Evolutionary conservation across 2,329 filamentous ascomycete genomes (phyloP).

Genomic region (Colletotrichum salicis): DNA sequence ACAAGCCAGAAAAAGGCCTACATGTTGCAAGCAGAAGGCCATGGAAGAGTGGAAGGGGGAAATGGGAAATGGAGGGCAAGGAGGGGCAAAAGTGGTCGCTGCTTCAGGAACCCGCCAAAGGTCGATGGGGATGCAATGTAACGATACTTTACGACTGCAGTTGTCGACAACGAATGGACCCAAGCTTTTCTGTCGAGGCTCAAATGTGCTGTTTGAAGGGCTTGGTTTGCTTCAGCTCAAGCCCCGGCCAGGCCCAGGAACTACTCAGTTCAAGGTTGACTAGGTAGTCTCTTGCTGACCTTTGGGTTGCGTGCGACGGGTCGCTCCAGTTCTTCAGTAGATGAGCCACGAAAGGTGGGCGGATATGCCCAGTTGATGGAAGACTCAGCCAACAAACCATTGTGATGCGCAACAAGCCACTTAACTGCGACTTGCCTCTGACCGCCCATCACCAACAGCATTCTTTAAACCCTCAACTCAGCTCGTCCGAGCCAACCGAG

Average conservation of each 20-base stretch:
- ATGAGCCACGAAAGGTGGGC: slow-evolving; percentile 4
- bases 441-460: neutral
- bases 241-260: neutral
- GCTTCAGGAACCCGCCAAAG: slow-evolving; percentile 29
- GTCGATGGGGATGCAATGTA: slow-evolving; percentile 16
- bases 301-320: slow-evolving; percentile 17
- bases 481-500: neutral
- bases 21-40: slow-evolving; percentile 4
- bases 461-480: neutral
- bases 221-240: slow-evolving; percentile 11
- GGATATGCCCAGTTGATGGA: neutral
- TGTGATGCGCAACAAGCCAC: slow-evolving; percentile 25
- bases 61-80: slow-evolving; percentile 23
- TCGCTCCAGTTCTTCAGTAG: slow-evolving; percentile 22
- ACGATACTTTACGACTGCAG: slow-evolving; percentile 11
- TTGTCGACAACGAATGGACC: slow-evolving; percentile 1
- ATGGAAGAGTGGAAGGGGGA: neutral
- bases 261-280: neutral
- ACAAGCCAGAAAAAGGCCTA: slow-evolving; percentile 1
- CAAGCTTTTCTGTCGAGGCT: slow-evolving; percentile 22
- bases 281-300: slow-evolving; percentile 16
- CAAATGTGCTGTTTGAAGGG: neutral
- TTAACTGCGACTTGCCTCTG: slow-evolving; percentile 17
- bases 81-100: slow-evolving; percentile 29
- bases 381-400: slow-evolving; percentile 26